Evolutionary conservation across 2,329 filamentous ascomycete genomes (phyloP), one percentile per base, ranked within the genome.

Genomic region (Sporothrix phasma): DNA sequence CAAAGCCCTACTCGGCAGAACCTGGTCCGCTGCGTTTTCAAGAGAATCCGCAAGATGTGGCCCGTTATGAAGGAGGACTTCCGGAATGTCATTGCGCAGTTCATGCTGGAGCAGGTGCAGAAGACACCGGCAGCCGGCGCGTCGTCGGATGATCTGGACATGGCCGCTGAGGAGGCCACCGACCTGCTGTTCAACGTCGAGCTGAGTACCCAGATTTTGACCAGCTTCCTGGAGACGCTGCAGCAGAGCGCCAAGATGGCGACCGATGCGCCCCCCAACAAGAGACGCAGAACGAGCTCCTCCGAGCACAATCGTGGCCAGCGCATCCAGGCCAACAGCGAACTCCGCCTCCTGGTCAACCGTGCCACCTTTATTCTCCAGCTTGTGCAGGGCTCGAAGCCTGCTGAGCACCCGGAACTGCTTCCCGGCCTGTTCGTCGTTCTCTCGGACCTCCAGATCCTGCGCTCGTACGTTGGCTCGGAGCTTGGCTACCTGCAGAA

Each of bases 401-500:
- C 90, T 0, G 86, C 86, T 64, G 81, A 84, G 34, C 89, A 96
- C 72, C 85, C 89, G 0, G 84, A 90, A 70, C 79, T 99, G 45
- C 81, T 96, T 5, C 85, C 86, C 65, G 85, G 84, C 31, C 80
- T 99, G 3, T 99, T 97, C 76, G 86, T 88, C 64, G 83, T 90
- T 0, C 82, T 99, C n/a, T 87, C 88, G 5, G 90, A 96, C 71
- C 81, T 99, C 26, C 92, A 96, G 70, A 88, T 91, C 66, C 89
- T 94, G 73, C 88, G 90, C 73, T 84, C 86, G 29, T 84, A 93
- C 65, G 85, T 92, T 29, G 87, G 89, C 47, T 93, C 92, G 0
- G 92, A 95, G 72, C 82, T 97, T 66, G 90, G 92, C 17, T 97
- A 97, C 76, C 79, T 97, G 47, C 89, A 97, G 73, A 90, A 89